These are phyloP conservation scores for Penicillium griseofulvum DNA, from an alignment of 2,329 filamentous ascomycete species.

Conservation along the genomic window DNA sequence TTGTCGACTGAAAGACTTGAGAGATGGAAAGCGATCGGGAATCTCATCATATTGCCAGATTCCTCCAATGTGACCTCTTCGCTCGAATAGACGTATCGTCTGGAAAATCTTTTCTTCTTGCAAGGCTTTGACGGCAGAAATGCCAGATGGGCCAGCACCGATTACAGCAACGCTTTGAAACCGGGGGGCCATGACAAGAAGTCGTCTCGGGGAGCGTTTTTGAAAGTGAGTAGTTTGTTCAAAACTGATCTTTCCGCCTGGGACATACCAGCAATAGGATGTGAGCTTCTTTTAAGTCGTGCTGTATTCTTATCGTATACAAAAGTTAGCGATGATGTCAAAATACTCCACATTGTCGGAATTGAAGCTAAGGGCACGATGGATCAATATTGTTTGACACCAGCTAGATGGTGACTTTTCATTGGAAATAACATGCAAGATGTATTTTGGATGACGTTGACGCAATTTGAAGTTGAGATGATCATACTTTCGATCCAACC, in stretches of 20 bases:
- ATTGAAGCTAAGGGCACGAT: not conserved
- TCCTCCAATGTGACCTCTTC: conserved; percentile 31
- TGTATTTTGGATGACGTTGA: not conserved
- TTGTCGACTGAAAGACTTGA: not conserved
- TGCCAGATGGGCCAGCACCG: conserved; percentile 32
- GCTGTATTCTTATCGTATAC: not conserved
- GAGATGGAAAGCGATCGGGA: conserved; percentile 25
- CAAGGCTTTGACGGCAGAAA: conserved; percentile 30
- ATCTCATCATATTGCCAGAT: conserved; percentile 32
- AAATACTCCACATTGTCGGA: conserved; percentile 2
- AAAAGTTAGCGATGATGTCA: conserved; percentile 1
- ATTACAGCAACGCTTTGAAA: conserved; percentile 14
- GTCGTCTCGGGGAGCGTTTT: not conserved
- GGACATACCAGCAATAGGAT: not conserved
- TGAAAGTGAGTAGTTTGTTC: not conserved
- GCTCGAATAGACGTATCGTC: conserved; percentile 34
- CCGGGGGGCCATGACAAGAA: conserved; percentile 5
- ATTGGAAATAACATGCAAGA: not conserved
- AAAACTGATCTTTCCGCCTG: not conserved
- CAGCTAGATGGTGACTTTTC: not conserved
- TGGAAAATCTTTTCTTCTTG: conserved; percentile 32
- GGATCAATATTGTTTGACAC: not conserved
- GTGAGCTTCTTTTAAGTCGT: not conserved
- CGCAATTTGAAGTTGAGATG: not conserved
- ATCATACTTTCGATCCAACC: not conserved